Evolutionary conservation across 1,284 basidiomycete genomes (phyloP).

Genomic region (Ceratobasidium sp.): DNA sequence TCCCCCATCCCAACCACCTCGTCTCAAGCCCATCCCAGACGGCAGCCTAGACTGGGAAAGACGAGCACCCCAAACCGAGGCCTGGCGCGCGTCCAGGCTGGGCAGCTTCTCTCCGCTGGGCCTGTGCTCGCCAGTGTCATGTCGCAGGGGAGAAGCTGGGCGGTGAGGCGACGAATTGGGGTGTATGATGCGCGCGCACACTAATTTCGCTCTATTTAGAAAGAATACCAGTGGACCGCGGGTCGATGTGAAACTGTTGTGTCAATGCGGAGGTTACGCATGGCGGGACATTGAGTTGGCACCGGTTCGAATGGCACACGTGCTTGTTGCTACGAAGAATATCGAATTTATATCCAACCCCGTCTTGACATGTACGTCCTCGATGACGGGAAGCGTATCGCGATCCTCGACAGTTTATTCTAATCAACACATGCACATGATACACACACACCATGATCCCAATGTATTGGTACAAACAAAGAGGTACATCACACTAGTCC

Average conservation of each 20-base stretch:
- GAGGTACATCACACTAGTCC: constrained; percentile 4
- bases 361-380: background rate
- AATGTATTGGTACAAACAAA: constrained; percentile 26
- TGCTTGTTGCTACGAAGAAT: constrained; percentile 4
- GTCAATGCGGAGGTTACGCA: constrained; percentile 41
- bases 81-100: constrained; percentile 32
- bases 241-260: constrained; percentile 34
- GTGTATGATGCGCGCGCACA: constrained; percentile 20
- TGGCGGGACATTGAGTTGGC: constrained; percentile 19
- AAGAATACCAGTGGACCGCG: constrained; percentile 22
- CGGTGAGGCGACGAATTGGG: constrained; percentile 17
- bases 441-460: constrained; percentile 27
- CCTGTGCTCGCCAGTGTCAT: constrained; percentile 34
- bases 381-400: background rate
- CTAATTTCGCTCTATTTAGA: constrained; percentile 31
- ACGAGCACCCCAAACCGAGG: constrained; percentile 11
- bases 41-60: constrained; percentile 14
- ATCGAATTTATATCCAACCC: constrained; percentile 13
- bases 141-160: constrained; percentile 39
- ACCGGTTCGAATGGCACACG: background rate
- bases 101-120: constrained; percentile 24
- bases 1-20: constrained; percentile 26
- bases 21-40: background rate
- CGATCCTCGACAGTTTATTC: constrained; percentile 13
- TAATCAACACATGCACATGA: constrained; percentile 41